Percentiles rank a stretch among this genome's conserved stretches.
These are phyloP conservation scores for Parachaetomium inaequale DNA, from an alignment of 495 filamentous ascomycete genomes.

Conservation along the genomic window DNA sequence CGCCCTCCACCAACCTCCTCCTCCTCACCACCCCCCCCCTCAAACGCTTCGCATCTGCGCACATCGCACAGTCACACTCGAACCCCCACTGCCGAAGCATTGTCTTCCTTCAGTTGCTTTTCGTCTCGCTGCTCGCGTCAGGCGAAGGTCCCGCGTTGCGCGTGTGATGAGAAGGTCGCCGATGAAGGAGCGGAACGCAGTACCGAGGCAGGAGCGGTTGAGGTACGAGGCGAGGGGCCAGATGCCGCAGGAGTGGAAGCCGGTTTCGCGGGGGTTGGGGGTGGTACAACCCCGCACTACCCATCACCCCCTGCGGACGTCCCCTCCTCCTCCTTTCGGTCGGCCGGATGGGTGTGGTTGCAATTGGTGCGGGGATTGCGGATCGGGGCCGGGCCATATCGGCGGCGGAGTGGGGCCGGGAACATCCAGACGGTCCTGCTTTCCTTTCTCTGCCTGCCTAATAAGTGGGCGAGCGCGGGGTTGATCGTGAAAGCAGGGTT, in stretches of 20 bases:
- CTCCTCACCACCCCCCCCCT: not conserved
- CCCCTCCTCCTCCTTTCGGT: no score
- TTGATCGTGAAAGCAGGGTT: no score
- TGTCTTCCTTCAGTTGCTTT: constrained; percentile 5
- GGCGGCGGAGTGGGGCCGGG: no score
- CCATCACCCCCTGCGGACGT: no score
- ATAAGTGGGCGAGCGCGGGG: no score
- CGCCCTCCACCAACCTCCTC: not conserved
- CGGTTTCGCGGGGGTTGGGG: constrained; percentile 22
- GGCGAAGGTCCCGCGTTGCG: constrained; percentile 42
- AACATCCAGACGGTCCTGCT: no score
- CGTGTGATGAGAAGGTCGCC: constrained; percentile 59
- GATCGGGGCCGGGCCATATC: no score
- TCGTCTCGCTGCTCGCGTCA: constrained; percentile 2
- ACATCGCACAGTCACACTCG: constrained; percentile 7
- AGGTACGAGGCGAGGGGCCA: constrained; percentile 45
- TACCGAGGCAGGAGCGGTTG: constrained; percentile 54
- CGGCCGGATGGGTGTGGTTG: no score
- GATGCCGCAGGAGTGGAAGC: not conserved
- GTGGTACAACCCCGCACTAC: no score
- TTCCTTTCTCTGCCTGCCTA: no score
- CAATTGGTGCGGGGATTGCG: no score
- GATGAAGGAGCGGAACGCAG: constrained; percentile 49
- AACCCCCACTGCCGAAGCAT: constrained; percentile 44
- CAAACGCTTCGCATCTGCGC: not conserved